Evolutionary conservation across 306 rosid species (phyloP).

Genomic region (Prunus persica): DNA sequence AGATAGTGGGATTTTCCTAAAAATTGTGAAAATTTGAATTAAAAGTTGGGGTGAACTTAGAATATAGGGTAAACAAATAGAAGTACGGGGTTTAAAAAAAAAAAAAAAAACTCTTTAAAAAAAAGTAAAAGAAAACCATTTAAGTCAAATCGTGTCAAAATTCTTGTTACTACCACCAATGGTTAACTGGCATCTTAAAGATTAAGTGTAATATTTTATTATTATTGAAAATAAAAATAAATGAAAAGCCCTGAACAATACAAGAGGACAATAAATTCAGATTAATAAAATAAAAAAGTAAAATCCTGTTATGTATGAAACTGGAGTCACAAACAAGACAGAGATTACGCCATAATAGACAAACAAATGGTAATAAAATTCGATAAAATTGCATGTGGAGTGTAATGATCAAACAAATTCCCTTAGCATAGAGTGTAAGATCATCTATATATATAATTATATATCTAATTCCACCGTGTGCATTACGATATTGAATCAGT

Average conservation of each 20-base stretch:
- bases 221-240: background rate
- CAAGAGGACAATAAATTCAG: background rate
- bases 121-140: too few species aligned
- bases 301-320: background rate
- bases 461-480: constrained; percentile 3
- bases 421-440: background rate
- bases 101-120: too few species aligned
- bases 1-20: too few species aligned
- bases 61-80: too few species aligned
- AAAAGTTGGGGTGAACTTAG: too few species aligned
- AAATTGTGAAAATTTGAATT: too few species aligned
- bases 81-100: too few species aligned
- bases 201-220: too few species aligned
- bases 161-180: background rate
- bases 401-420: constrained; percentile 8
- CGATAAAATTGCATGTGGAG: background rate
- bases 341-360: background rate
- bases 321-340: constrained; percentile 1
- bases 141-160: too few species aligned
- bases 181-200: background rate
- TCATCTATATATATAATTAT: background rate
- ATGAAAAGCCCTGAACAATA: background rate
- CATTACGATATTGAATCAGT: constrained; percentile 7
- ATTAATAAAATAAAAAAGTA: background rate
- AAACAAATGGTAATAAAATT: background rate